Base-by-base conservation (phyloP, 225 moss, liverwort and hornwort species). In the Climacium dendroides region DNA sequence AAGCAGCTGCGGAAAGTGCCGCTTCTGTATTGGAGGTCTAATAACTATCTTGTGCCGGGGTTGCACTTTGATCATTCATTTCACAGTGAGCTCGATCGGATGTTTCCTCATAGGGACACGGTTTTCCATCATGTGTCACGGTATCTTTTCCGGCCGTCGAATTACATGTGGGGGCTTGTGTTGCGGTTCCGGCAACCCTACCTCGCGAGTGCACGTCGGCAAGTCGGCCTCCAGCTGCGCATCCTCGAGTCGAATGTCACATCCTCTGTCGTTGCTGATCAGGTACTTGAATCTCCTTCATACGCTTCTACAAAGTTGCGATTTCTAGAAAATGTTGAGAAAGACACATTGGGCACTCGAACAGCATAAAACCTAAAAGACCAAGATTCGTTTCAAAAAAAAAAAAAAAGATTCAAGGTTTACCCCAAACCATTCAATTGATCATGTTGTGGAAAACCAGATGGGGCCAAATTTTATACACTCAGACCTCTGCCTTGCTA, bases 161-260 rank as follows among this genome's bases (percentile, higher is more conserved):
- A 98, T 82, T 54, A 52, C 32, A 95, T 93, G 39, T 98, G 97
- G 97, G 94, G 92, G 10, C 78, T 92, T 45, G 92, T 98, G 59
- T 84, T 85, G 77, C 89, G 96, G 25, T 96, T 94, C 48, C 90
- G 84, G n/a, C 90, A 89, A 79, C 91, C 94, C 7, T 94, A 98
- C 66, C 90, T 98, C 5, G 90, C 89, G 12, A 74, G 78, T 70
- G 91, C 92, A 19, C 89, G 90, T 35, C 88, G 89, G 55, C 96
- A 94, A 89, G 95, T 98, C 61, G 97, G 96, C 7, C 92, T 98
- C 55, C 97, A 98, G 87, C 85, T 98, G 55, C 93, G 97, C 64
- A 90, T 94, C 16, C 95, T 96, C 80, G 91, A 93, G 74, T 89
- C 92, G 24, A 92, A 94, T 54, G 85, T 85, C 69, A 91, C 93